These are phyloP conservation scores for Cerrena zonata DNA, from an alignment of 1,284 basidiomycete species.

Conservation along the genomic window DNA sequence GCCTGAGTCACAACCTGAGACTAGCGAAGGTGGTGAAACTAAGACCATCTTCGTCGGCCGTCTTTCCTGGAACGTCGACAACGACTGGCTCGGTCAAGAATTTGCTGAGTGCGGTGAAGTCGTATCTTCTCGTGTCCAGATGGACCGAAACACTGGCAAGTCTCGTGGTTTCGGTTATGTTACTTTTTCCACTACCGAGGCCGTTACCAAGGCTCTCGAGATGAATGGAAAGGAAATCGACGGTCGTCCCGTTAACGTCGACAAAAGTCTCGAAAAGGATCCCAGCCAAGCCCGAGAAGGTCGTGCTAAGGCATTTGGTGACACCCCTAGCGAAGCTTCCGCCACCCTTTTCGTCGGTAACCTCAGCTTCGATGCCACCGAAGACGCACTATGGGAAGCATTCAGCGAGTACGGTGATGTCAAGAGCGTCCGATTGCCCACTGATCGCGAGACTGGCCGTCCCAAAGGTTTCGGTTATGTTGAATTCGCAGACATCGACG, in stretches of 20 bases:
- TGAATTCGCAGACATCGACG: slow-evolving; percentile 80
- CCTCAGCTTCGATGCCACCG: slow-evolving; percentile 74
- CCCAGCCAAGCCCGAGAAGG: slow-evolving; percentile 54
- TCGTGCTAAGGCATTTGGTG: slow-evolving; percentile 74
- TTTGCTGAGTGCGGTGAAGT: slow-evolving; percentile 88
- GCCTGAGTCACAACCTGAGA: slow-evolving; percentile 51
- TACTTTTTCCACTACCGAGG: slow-evolving; percentile 76
- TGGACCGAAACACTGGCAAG: slow-evolving; percentile 82
- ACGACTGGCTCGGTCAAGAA: slow-evolving; percentile 90
- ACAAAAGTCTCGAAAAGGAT: slow-evolving; percentile 67
- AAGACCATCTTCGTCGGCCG: slow-evolving; percentile 88
- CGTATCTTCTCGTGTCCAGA: slow-evolving; percentile 81
- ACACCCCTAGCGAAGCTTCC: slow-evolving; percentile 67
- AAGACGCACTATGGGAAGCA: slow-evolving; percentile 86
- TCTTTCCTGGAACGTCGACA: slow-evolving; percentile 96
- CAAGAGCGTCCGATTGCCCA: slow-evolving; percentile 86
- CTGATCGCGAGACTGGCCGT: slow-evolving; percentile 85
- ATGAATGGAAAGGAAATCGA: slow-evolving; percentile 85
- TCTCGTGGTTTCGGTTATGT: slow-evolving; percentile 95
- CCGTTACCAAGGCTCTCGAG: slow-evolving; percentile 73
- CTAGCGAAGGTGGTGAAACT: slow-evolving; percentile 38
- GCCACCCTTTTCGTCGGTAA: slow-evolving; percentile 87
- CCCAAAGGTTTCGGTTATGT: slow-evolving; percentile 98
- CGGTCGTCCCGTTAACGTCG: slow-evolving; percentile 83
- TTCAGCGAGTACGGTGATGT: slow-evolving; percentile 90